phyloP scores from a whole-genome alignment of 495 filamentous ascomycete species.

The Neurospora intermedia region DNA sequence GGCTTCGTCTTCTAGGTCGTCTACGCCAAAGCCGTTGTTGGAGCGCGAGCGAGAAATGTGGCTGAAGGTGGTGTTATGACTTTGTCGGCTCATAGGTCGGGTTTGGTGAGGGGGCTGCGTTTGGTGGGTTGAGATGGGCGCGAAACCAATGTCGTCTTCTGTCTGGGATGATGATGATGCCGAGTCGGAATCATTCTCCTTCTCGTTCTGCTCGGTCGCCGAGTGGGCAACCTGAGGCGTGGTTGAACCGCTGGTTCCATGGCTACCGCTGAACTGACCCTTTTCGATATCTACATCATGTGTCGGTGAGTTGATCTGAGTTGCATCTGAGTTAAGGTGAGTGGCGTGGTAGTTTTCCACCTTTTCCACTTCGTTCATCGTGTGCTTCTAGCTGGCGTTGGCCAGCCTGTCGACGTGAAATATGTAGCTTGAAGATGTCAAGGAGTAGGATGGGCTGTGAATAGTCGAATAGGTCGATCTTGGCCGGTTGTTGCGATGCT shows the following conservation, averaged over 20 bases:
- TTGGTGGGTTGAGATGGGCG: background rate
- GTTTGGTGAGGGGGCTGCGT: background rate
- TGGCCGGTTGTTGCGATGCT: background rate
- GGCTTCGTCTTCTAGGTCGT: slow-evolving; percentile 31
- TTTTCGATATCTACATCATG: background rate
- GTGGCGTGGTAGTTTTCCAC: background rate
- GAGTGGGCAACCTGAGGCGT: background rate
- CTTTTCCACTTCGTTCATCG: background rate
- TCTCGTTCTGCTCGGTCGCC: background rate
- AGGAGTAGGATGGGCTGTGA: background rate
- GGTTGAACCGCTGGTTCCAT: background rate
- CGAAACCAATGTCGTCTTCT: background rate
- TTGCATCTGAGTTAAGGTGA: background rate
- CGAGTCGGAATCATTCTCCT: background rate
- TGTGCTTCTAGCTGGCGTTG: background rate
- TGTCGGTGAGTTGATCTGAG: background rate
- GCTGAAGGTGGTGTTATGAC: background rate
- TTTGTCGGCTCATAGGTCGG: background rate
- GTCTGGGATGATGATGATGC: background rate
- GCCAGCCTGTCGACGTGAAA: background rate
- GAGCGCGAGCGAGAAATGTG: slow-evolving; percentile 34
- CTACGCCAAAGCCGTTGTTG: slow-evolving; percentile 52
- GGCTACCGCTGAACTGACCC: background rate
- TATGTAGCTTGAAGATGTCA: background rate
- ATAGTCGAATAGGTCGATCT: background rate